Conservation (phyloP, 345 rosid species). For the Cardamine occulta region DNA sequence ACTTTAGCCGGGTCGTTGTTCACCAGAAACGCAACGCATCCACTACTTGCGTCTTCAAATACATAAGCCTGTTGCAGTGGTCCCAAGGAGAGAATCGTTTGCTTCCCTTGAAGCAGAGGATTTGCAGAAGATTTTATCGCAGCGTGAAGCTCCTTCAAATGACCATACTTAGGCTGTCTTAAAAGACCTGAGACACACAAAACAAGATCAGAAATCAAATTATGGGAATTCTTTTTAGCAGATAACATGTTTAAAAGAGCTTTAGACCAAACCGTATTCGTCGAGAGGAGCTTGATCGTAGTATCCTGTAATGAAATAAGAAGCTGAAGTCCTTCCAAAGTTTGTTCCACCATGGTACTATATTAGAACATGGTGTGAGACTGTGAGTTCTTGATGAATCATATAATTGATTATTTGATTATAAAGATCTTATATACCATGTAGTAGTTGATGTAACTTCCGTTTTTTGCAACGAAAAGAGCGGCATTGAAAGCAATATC, state of each 20-base stretch:
- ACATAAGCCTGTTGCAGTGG: constrained; percentile 78
- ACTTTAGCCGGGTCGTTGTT: constrained; percentile 49
- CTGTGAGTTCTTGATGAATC: constrained; percentile 8
- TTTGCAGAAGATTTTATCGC: constrained; percentile 57
- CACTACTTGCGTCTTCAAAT: constrained; percentile 55
- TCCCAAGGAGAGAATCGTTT: constrained; percentile 60
- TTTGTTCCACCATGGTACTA: constrained; percentile 98
- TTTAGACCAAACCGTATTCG: constrained; percentile 68
- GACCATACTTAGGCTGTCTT: constrained; percentile 90
- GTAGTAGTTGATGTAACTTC: constrained; percentile 84
- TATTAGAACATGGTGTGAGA: background rate
- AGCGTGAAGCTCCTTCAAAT: constrained; percentile 72
- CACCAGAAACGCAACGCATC: constrained; percentile 84
- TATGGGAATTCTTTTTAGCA: background rate
- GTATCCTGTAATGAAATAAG: constrained; percentile 67
- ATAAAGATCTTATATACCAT: constrained; percentile 58
- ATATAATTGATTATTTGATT: background rate
- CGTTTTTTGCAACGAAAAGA: constrained; percentile 78
- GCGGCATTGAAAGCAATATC: constrained; percentile 84
- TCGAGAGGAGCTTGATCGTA: constrained; percentile 94
- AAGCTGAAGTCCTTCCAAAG: constrained; percentile 81
- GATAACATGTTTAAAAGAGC: background rate
- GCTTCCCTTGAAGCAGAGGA: constrained; percentile 63
- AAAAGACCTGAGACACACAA: constrained; percentile 55
- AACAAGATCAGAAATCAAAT: background rate